These are phyloP conservation scores for Heritiera littoralis DNA, from an alignment of 345 rosid species.

Conservation along the genomic window DNA sequence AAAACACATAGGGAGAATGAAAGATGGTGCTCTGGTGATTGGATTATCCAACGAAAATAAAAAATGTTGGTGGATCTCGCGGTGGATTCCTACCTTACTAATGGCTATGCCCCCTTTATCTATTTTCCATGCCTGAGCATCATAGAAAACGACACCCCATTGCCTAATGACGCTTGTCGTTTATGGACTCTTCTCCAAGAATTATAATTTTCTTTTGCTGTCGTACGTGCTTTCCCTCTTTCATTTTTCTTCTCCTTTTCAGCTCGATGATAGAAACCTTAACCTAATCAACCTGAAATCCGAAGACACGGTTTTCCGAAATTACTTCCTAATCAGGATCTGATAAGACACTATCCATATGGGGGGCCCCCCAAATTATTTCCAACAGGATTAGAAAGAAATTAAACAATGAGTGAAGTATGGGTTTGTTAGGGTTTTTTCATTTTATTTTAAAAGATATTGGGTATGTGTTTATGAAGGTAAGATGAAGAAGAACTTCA, in stretches of 20 bases:
- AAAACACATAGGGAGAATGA: not conserved
- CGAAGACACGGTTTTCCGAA: not conserved
- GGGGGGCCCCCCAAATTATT: not conserved
- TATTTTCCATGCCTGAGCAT: not conserved
- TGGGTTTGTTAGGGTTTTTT: not conserved
- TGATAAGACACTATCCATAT: not conserved
- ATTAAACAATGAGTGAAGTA: not conserved
- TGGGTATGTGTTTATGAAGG: too few species aligned
- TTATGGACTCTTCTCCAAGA: not conserved
- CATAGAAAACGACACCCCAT: slow-evolving; percentile 17
- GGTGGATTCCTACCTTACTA: slow-evolving; percentile 12
- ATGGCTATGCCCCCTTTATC: not conserved
- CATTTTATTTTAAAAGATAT: too few species aligned
- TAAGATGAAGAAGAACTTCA: too few species aligned
- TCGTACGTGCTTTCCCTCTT: not conserved
- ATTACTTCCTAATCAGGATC: not conserved
- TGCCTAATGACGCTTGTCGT: not conserved
- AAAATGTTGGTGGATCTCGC: slow-evolving; percentile 9
- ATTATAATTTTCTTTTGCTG: not conserved
- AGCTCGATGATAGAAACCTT: not conserved
- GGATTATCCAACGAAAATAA: slow-evolving; percentile 14
- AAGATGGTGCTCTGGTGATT: slow-evolving; percentile 21
- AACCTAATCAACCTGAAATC: not conserved
- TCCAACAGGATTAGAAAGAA: not conserved
- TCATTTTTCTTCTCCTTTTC: not conserved